Evolutionary conservation across 2,329 filamentous ascomycete species (phyloP).

Genomic region (Fusarium praegraminearum): DNA sequence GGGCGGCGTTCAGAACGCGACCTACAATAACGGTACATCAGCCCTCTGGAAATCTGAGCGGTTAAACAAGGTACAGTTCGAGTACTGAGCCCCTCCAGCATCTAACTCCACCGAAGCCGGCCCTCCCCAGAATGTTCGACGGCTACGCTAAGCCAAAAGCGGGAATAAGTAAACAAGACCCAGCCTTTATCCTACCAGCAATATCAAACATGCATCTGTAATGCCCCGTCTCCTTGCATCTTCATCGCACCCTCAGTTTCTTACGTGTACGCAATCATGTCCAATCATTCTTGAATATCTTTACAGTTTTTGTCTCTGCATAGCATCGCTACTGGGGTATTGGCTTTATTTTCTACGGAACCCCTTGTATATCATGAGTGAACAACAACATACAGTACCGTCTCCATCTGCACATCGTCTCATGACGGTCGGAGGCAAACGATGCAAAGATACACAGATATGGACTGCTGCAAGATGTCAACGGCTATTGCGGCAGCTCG

Average conservation of each 20-base stretch:
- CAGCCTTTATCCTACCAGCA: constrained; percentile 13
- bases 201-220: neutral
- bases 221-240: neutral
- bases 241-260: neutral
- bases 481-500: constrained; percentile 60
- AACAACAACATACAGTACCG: constrained; percentile 3
- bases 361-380: constrained; percentile 18
- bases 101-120: constrained; percentile 17
- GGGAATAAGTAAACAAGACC: constrained; percentile 51
- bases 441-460: constrained; percentile 44
- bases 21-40: constrained; percentile 33
- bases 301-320: neutral
- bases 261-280: neutral
- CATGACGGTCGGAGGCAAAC: neutral
- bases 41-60: neutral
- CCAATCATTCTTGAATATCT: neutral
- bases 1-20: constrained; percentile 23
- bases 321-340: neutral
- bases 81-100: constrained; percentile 30
- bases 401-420: constrained; percentile 37
- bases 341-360: neutral
- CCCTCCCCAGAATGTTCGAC: constrained; percentile 22
- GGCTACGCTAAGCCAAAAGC: constrained; percentile 44
- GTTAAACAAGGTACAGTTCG: constrained; percentile 25
- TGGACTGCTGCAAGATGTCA: constrained; percentile 64